phyloP scores from a whole-genome alignment of 75 land plant species.

The Cryptomeria japonica region DNA sequence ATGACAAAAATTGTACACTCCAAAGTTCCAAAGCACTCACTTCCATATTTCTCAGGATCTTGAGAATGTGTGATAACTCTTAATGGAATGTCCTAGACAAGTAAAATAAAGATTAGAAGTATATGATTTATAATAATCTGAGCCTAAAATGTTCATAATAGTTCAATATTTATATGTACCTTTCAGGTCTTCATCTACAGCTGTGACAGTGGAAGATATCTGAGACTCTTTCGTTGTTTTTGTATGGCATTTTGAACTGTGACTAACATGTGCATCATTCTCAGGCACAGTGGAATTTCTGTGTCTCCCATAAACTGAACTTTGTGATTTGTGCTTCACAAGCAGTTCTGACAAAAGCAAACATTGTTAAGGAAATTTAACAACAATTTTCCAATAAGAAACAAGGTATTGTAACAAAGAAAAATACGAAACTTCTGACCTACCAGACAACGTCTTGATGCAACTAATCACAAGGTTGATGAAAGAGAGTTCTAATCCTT shows the following conservation, averaged over 20 bases:
- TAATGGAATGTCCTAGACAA: neutral
- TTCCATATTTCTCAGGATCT: neutral
- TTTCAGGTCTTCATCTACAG: slow-evolving; percentile 7
- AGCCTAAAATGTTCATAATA: neutral
- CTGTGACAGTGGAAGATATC: neutral
- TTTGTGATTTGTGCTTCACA: neutral
- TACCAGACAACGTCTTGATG: slow-evolving; percentile 81
- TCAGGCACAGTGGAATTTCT: neutral
- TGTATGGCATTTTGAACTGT: slow-evolving; percentile 2
- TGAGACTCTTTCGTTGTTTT: neutral
- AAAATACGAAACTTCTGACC: slow-evolving; percentile 10
- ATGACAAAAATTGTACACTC: too few species aligned
- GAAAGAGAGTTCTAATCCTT: slow-evolving; percentile 44
- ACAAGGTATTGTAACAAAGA: neutral
- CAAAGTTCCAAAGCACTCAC: neutral
- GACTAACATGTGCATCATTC: neutral
- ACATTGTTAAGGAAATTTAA: neutral
- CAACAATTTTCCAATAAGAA: neutral
- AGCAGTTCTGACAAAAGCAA: slow-evolving; percentile 10
- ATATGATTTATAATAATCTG: neutral
- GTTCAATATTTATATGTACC: neutral
- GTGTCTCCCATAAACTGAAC: slow-evolving; percentile 7
- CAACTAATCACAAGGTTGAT: slow-evolving; percentile 50
- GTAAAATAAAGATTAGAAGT: neutral
- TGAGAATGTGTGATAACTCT: neutral